These are phyloP conservation scores for Theobroma cacao DNA, from an alignment of 345 rosid genomes.

Conservation along the genomic window DNA sequence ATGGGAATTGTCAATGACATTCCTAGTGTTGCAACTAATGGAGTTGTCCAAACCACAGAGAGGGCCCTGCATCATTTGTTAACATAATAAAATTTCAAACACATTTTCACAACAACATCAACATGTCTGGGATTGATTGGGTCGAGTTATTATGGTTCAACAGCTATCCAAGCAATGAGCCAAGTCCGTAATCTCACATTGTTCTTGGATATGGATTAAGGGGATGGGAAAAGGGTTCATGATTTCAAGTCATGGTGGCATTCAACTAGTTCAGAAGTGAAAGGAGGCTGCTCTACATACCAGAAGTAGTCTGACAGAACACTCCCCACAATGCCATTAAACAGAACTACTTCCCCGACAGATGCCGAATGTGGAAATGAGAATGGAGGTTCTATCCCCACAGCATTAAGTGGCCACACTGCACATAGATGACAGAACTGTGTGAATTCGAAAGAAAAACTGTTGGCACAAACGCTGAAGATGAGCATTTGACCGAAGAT, in stretches of 20 bases:
- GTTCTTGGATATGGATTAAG: background rate
- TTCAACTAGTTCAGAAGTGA: background rate
- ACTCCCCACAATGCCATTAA: slow-evolving; percentile 53
- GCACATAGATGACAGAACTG: slow-evolving; percentile 17
- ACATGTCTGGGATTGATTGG: background rate
- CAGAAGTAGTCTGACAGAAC: slow-evolving; percentile 62
- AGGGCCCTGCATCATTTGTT: slow-evolving; percentile 55
- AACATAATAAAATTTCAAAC: background rate
- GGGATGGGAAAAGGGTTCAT: background rate
- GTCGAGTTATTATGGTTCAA: background rate
- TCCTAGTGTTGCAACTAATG: slow-evolving; percentile 73
- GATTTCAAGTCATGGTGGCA: background rate
- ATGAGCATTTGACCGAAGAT: background rate
- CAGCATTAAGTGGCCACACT: slow-evolving; percentile 58
- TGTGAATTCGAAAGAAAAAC: background rate
- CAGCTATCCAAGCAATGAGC: background rate
- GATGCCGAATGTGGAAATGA: slow-evolving; percentile 48
- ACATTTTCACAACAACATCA: background rate
- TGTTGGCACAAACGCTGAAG: background rate
- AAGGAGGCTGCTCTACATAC: slow-evolving; percentile 24
- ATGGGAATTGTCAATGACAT: slow-evolving; percentile 84
- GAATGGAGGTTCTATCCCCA: slow-evolving; percentile 57
- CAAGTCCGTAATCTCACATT: background rate
- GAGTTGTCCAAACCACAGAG: slow-evolving; percentile 88
- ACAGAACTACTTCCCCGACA: slow-evolving; percentile 34